Evolutionary conservation across 176 grass and related monocot species (phyloP), one percentile per base, ranked within the genome.

Genomic region (Cenchrus fungigraminus): DNA sequence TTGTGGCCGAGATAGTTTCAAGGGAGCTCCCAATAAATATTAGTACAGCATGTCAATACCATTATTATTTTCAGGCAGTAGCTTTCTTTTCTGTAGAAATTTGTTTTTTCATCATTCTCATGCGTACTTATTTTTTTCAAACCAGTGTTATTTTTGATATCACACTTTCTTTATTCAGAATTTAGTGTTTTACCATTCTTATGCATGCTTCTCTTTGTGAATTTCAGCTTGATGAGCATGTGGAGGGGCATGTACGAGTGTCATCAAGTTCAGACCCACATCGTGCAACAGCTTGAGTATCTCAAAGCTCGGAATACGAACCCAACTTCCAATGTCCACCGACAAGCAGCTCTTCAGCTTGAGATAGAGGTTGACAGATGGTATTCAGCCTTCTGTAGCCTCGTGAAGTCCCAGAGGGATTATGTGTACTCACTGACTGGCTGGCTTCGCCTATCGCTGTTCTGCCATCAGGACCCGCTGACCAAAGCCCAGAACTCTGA

Each of bases 191-290:
- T 43, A 16, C 25, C 56, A 59, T 92, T 82, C 72, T 84, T 61
- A 85, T 73, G 16, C 1, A 47, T 79, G 10, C 56, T 85, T 81
- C 14, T 32, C 71, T 79, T 85, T 61, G 75, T 79, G 25, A 90
- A 87, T 57, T 85, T 22, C 91, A 99, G 97, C 16, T 91, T 96
- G 80, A 99, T 93, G 86, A 85, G 88, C 78, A 99, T 99, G 97
- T 99, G 97, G 97, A 95, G 97, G 75, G 91, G 93, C 87, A 99
- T 99, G 97, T 96, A 99, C 2, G 93, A 99, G 88, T 99, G 97
- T 43, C 97, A 99, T 79, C 97, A 99, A 73, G 93, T 99, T 49
- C 97, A 99, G 84, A 96, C 97, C 50, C 93, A 96, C 91, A 99
- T 99, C 40, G 97, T 99, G 76, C 93, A 99, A 82, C 91, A 98